Evolutionary conservation across 306 rosid species (phyloP).

Genomic region (Myrica gale): DNA sequence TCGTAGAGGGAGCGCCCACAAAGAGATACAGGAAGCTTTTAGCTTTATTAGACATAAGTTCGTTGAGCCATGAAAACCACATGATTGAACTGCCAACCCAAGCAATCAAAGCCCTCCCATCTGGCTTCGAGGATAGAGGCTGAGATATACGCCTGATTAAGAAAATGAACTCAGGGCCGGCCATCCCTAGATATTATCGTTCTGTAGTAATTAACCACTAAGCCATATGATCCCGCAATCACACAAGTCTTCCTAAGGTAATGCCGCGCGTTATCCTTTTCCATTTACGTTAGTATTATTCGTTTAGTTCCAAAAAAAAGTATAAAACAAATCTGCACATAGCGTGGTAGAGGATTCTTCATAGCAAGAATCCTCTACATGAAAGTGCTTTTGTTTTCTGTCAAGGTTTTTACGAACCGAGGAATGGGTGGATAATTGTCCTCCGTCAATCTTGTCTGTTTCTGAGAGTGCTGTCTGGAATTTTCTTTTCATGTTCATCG

Average conservation of each 20-base stretch:
- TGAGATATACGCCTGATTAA: not conserved
- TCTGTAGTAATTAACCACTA: conserved; percentile 5
- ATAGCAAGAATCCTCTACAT: too few relatives aligned
- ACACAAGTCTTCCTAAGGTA: conserved; percentile 2
- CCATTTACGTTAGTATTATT: too few relatives aligned
- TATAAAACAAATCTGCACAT: too few relatives aligned
- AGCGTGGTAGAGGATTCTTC: too few relatives aligned
- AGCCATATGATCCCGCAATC: conserved; percentile 24
- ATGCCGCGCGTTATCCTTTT: conserved; percentile 10
- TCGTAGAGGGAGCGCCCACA: conserved; percentile 25
- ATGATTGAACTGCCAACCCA: conserved; percentile 61
- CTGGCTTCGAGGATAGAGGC: conserved; percentile 14
- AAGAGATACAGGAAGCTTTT: conserved; percentile 19
- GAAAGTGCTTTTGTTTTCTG: not conserved
- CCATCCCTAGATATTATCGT: too few relatives aligned
- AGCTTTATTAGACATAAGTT: conserved; percentile 23
- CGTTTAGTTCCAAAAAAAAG: too few relatives aligned
- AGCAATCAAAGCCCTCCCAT: conserved; percentile 30
- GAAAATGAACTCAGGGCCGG: not conserved
- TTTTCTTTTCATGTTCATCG: too few relatives aligned
- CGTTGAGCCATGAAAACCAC: conserved; percentile 58
- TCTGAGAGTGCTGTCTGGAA: too few relatives aligned
- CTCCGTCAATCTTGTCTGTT: not conserved
- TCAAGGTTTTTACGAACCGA: not conserved
- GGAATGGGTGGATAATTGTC: not conserved